These are phyloP conservation scores for Calycina herbarum DNA, from an alignment of 2,329 filamentous ascomycete genomes.

Conservation along the genomic window DNA sequence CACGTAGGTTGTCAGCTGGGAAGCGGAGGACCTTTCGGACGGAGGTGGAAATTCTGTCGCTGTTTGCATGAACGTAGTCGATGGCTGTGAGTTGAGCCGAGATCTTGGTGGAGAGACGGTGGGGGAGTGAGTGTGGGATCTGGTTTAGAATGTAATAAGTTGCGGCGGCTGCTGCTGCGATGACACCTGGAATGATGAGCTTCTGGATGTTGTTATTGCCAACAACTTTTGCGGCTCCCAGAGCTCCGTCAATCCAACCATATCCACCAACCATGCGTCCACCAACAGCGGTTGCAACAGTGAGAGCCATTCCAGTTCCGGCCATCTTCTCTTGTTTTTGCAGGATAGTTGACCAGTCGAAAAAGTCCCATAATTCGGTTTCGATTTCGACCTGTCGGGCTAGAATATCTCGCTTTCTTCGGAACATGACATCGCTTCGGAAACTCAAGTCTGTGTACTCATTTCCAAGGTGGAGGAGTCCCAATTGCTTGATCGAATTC, in stretches of 20 bases:
- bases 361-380: constrained; percentile 89
- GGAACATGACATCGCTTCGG: constrained; percentile 92
- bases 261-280: constrained; percentile 78
- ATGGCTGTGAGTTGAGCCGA: constrained; percentile 75
- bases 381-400: constrained; percentile 85
- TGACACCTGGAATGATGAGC: constrained; percentile 76
- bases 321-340: constrained; percentile 94
- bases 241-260: constrained; percentile 84
- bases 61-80: constrained; percentile 92
- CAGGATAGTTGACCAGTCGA: constrained; percentile 79
- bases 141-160: constrained; percentile 80
- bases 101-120: constrained; percentile 82
- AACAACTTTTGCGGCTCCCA: constrained; percentile 78
- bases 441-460: constrained; percentile 86
- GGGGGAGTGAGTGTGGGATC: constrained; percentile 85
- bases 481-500: constrained; percentile 83
- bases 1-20: constrained; percentile 82
- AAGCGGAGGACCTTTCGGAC: constrained; percentile 87
- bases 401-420: constrained; percentile 74
- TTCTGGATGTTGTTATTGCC: constrained; percentile 78
- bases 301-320: constrained; percentile 91
- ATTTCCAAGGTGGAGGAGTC: constrained; percentile 83
- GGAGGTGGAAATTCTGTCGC: constrained; percentile 77
- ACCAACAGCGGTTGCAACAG: constrained; percentile 82
- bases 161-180: constrained; percentile 70